Base-by-base conservation (phyloP, 768 basidiomycete species). In the Amanita exitialis region DNA sequence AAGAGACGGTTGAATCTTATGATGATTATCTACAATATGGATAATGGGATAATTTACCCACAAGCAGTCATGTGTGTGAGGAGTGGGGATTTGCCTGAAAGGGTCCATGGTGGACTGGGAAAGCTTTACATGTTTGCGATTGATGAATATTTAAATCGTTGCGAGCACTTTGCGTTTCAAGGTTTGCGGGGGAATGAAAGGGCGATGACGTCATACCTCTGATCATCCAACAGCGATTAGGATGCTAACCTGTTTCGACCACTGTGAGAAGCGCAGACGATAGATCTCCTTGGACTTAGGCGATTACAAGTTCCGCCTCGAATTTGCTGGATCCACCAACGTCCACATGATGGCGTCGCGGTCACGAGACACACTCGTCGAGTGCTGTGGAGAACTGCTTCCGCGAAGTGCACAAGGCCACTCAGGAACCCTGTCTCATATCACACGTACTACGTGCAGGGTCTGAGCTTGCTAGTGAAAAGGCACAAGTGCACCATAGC, bases 1-100 rank as follows among this genome's bases (percentile, higher is more conserved):
- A 37, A 60, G 63, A 30, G 63, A 71, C 55, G 54, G 56, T 12
- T 44, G 34, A 53, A 25, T 10, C 16, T 39, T 25, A n/a, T n/a
- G 15, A 44, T 28, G 27, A 44, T n/a, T 13, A 44, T 42, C 41
- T 13, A 43, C 25, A 25, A 12, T 43, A n/a, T 16, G 21, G 20
- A 12, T 20, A 41, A 8, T 13, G 21, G 0, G 1, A 27, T 25
- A 1, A 25, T 5, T 27, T 44, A 44, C 43, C 27, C 43, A 44
- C 43, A 30, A n/a, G 16, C 10, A 23, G 46, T 47, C 32, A 37
- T n/a, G 18, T 35, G 46, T 35, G 46, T 20, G 30, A 37, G 10
- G 46, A 32, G 15, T 47, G 45, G 4, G 30, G 7, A 37, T 13
- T 9, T 20, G 27, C 16, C 36, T 44, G 43, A 16, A 44, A 20